Percentiles rank a stretch among this genome's conserved stretches.
These are phyloP conservation scores for Daldinia decipiens DNA, from an alignment of 495 filamentous ascomycete species.

Conservation along the genomic window DNA sequence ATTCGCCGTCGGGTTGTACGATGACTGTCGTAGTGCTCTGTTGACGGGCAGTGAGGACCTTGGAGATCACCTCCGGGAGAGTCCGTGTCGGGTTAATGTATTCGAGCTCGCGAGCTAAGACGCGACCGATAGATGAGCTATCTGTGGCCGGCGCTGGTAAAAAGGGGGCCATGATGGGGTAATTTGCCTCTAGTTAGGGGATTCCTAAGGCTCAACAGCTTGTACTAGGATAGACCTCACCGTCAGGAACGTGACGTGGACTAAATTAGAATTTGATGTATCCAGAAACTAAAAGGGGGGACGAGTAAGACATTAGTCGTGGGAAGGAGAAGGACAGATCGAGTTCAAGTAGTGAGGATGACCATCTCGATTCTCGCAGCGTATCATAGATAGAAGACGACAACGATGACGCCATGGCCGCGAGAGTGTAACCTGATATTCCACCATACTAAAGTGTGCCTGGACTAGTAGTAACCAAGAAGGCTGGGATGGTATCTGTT, in stretches of 20 bases:
- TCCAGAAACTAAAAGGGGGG: slow-evolving; percentile 20
- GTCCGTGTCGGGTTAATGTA: slow-evolving; percentile 39
- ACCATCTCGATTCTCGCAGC: slow-evolving; percentile 24
- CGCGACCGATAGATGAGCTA: slow-evolving; percentile 10
- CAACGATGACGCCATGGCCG: slow-evolving; percentile 36
- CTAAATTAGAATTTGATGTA: slow-evolving; percentile 11
- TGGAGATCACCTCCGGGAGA: slow-evolving; percentile 33
- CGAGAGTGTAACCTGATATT: slow-evolving; percentile 11
- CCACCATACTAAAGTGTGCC: slow-evolving; percentile 8
- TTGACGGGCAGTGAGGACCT: slow-evolving; percentile 34
- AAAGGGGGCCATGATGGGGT: slow-evolving; percentile 41
- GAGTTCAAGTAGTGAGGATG: slow-evolving; percentile 32
- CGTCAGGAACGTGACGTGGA: neutral
- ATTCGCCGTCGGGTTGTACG: slow-evolving; percentile 42
- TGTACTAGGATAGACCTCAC: slow-evolving; percentile 1
- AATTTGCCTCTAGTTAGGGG: slow-evolving; percentile 1
- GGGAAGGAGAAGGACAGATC: slow-evolving; percentile 15
- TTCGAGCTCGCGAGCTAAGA: slow-evolving; percentile 25
- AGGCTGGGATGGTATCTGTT: slow-evolving; percentile 12
- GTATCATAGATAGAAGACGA: slow-evolving; percentile 10
- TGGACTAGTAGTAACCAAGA: slow-evolving; percentile 7
- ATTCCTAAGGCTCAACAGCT: slow-evolving; percentile 4
- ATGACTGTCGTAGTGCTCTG: slow-evolving; percentile 44
- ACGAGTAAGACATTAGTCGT: slow-evolving; percentile 6
- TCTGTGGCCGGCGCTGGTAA: slow-evolving; percentile 13